Base-by-base conservation (phyloP, 2,329 filamentous ascomycete genomes). In the Blastomyces emzantsi region DNA sequence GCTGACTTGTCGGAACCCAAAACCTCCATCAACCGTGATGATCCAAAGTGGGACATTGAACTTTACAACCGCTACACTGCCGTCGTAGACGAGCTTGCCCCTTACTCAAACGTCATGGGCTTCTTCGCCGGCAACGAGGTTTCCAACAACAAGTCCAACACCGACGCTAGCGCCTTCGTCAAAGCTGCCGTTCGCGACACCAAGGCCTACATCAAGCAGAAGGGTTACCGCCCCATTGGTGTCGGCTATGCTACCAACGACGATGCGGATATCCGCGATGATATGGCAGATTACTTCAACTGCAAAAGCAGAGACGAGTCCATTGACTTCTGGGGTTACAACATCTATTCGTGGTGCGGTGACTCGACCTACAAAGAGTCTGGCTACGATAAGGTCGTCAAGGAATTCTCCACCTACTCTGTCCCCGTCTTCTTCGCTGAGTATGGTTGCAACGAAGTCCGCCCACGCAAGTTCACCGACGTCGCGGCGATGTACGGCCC, bases 61-160 rank as follows among this genome's bases (percentile, higher is more conserved):
- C 83, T 97, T 59, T 96, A 87, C 80, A 75, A 82, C 45, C 90
- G 91, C 67, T 99, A 97, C 83, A 90, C 87, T 64, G 79, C 79
- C 41, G 94, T 99, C 66, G 81, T 99, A 65, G 92, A 97, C 74
- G 82, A 85, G 67, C 81, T 99, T 72, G 82, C 84, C 70, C 82
- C 90, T 74, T 97, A 96, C 83, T 83, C 85, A 77, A 99, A 99
- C 80, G 87, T 90, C 61, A 87, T 99, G 67, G 94, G 94, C 72
- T 99, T 97, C 87, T 97, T 99, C 76, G 93, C 92, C 70, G 94
- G 94, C 75, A 99, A 99, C 79, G 94, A 99, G 80, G 94, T 99
- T 66, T 88, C 91, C 71, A 96, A 97, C 82, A 84, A 87, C 72
- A 82, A 83, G 70, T 92, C 88, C 83, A 97, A 96, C 85, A 97